Base-by-base conservation (phyloP, 768 basidiomycete genomes). In the Pleurotus giganteus region DNA sequence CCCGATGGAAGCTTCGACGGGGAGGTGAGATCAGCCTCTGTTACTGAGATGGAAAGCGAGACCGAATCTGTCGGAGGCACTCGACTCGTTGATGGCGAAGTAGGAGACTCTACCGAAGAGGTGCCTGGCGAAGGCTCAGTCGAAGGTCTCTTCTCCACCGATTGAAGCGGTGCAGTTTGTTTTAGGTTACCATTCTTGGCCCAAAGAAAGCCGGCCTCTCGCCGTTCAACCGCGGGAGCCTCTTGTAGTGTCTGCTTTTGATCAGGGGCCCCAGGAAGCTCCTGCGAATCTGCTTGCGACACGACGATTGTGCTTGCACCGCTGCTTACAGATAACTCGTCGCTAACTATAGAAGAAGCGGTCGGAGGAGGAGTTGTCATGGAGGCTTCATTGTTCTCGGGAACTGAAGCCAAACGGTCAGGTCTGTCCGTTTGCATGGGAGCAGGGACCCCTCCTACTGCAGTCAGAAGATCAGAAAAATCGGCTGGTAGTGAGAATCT, bases 401-500 rank as follows among this genome's bases (percentile, higher is more conserved):
- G 65, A 8, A 79, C 65, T 51, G 77, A 75, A 4, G 77, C 71
- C 31, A 86, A 67, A 43, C 6, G 31, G 7, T 41, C 39, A 15
- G 39, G 13, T 41, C 74, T 71, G 36, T 79, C 76, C 45, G 82
- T 63, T 15, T 76, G 72, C 61, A 77, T 74, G 54, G 79, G 64
- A 8, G 80, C 70, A 13, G 76, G 74, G 23, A 75, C 64, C 17
- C 79, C 80, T 32, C 79, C 81, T 4, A 84, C 81, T 28, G 82
- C 80, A 60, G 70, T 82, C 47, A 90, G 77, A 15, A 90, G 69
- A 56, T 89, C 88, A 0, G 85, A 83, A 63, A 98, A 94, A 66
- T 96, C 94, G 0, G 83, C 75, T 56, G 84, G 88, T 72, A 96
- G 79, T 13, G 94, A 95, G 67, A 96, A 88, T n/a, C 91, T 84